Base-by-base conservation (phyloP, 78 protist species). In the Cyanophora paradoxa region DNA sequence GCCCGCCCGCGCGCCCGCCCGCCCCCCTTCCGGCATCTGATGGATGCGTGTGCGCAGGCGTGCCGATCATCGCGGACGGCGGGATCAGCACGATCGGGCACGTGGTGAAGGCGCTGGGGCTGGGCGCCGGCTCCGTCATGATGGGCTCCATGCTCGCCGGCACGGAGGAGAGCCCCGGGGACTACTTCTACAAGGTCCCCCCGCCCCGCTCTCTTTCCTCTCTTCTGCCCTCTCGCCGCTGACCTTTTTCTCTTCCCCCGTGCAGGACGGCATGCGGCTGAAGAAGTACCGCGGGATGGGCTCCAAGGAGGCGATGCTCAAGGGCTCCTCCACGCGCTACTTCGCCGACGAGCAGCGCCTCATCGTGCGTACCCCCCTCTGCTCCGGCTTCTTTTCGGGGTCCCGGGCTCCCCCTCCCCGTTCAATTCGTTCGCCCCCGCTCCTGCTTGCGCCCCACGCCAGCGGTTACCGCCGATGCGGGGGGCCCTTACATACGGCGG, bases 41-140 rank as follows among this genome's bases (percentile, higher is more conserved):
- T 44, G 50, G 7, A 13, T 44, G 50, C 13, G 50, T 44, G 50
- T 44, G 13, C 50, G 50, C 13, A 13, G 89, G 86, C 46, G 87
- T 91, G 0, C 95, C 96, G 14, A 69, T 88, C 66, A 87, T 92
- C 72, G 94, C 97, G 28, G 97, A 94, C 69, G 97, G 97, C 37
- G 97, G 97, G 59, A 82, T 91, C 52, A 62, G 86, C 30, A 28
- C 73, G 31, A 72, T 80, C 5, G 95, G 95, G 14, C 92, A 94
- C 61, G 88, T 94, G 61, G 72, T 79, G 59, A 91, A 91, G 88
- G 95, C 94, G 31, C 69, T 88, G 28, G 81, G 95, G 36, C 62
- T 86, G 39, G 97, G 97, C 34, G 95, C 90, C 14, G 26, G 22
- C 72, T 22, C 85, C 1, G 93, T 93, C 34, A 94, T 94, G 98